Evolutionary conservation across 495 filamentous ascomycete genomes (phyloP).

Genomic region (Aspergillus nidulans): DNA sequence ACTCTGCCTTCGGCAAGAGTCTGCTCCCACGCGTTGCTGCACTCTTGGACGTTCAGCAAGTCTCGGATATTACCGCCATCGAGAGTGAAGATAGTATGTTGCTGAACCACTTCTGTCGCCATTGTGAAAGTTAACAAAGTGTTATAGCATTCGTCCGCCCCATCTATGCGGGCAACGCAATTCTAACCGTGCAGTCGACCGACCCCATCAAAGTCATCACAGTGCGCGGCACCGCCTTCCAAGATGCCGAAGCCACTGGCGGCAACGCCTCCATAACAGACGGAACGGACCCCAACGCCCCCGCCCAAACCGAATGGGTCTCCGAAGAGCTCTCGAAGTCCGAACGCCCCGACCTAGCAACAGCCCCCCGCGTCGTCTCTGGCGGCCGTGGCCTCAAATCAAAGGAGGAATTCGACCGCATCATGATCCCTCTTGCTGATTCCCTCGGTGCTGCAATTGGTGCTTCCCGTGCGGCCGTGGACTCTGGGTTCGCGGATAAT

Average conservation of each 20-base stretch:
- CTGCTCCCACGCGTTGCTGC: conserved; percentile 94
- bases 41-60: conserved; percentile 83
- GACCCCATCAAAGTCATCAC: conserved; percentile 87
- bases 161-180: conserved; percentile 96
- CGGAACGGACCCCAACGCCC: conserved; percentile 55
- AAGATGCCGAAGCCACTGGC: conserved; percentile 44
- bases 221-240: conserved; percentile 87
- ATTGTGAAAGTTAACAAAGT: not conserved
- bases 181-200: conserved; percentile 89
- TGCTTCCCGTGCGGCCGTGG: conserved; percentile 89
- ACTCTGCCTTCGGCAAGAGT: conserved; percentile 97
- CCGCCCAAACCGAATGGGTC: conserved; percentile 76
- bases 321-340: conserved; percentile 90
- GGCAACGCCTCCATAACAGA: conserved; percentile 46
- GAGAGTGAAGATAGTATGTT: conserved; percentile 76
- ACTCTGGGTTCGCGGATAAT: conserved; percentile 99
- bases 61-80: conserved; percentile 85
- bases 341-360: conserved; percentile 91
- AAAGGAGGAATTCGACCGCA: conserved; percentile 89
- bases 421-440: conserved; percentile 90
- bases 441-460: conserved; percentile 89
- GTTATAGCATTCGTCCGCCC: conserved; percentile 78
- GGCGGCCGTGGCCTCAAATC: conserved; percentile 94
- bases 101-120: not conserved
- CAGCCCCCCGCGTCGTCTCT: conserved; percentile 83